These are phyloP conservation scores for Tephrocybe rancida DNA, from an alignment of 768 basidiomycete genomes.

Conservation along the genomic window DNA sequence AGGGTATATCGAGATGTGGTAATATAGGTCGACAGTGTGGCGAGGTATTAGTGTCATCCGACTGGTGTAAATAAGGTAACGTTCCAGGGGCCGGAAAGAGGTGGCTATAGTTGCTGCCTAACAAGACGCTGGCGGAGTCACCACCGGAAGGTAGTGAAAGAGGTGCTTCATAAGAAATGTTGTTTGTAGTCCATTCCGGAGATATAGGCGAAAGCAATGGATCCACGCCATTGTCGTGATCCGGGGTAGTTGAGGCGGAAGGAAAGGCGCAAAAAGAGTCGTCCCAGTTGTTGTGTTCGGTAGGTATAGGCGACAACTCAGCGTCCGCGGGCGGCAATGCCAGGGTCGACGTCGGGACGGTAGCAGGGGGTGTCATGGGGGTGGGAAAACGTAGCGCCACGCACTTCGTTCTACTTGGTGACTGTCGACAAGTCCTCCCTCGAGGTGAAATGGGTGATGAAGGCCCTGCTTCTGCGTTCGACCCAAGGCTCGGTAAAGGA, in stretches of 20 bases:
- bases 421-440: conserved; percentile 33
- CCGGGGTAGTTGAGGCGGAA: conserved; percentile 5
- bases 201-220: conserved; percentile 17
- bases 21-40: conserved; percentile 16
- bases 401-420: conserved; percentile 32
- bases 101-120: conserved; percentile 2
- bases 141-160: conserved; percentile 6
- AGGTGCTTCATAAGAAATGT: conserved; percentile 7
- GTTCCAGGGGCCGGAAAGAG: neutral
- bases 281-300: conserved; percentile 12
- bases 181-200: conserved; percentile 17
- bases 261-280: conserved; percentile 5
- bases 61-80: conserved; percentile 6
- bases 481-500: conserved; percentile 20
- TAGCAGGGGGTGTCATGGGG: conserved; percentile 45
- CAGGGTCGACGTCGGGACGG: conserved; percentile 36
- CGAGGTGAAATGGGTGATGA: conserved; percentile 5
- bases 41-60: conserved; percentile 5
- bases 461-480: conserved; percentile 4
- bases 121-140: neutral
- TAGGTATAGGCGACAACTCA: conserved; percentile 17
- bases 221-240: neutral
- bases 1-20: conserved; percentile 18
- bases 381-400: conserved; percentile 26
- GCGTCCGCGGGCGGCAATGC: conserved; percentile 37